Percentiles rank a stretch among this genome's conserved stretches.
phyloP scores from a whole-genome alignment of 2,329 filamentous ascomycete genomes.

The Penicillium sp. region DNA sequence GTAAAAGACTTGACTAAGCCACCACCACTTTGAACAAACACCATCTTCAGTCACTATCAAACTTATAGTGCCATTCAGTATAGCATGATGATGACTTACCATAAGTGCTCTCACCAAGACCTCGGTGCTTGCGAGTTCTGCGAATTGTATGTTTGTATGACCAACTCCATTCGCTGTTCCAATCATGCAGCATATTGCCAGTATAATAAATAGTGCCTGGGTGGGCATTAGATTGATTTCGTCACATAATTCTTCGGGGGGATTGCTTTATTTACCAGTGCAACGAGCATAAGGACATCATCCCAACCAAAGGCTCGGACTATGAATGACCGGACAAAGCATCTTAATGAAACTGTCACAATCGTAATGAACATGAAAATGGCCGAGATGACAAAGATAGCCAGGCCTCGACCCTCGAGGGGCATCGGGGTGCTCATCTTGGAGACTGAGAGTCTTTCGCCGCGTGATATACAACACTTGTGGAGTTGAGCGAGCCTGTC shows the following conservation, averaged over 20 bases:
- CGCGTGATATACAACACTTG: background rate
- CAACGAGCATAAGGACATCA: slow-evolving; percentile 21
- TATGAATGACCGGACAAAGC: slow-evolving; percentile 35
- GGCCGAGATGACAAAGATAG: slow-evolving; percentile 15
- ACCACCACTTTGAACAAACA: slow-evolving; percentile 36
- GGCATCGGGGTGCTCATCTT: background rate
- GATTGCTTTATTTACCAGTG: slow-evolving; percentile 10
- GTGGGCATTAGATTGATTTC: background rate
- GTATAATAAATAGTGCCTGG: slow-evolving; percentile 2
- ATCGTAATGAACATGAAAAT: slow-evolving; percentile 37
- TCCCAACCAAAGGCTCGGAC: slow-evolving; percentile 32
- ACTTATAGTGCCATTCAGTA: background rate
- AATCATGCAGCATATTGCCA: slow-evolving; percentile 5
- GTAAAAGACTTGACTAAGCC: slow-evolving; percentile 52
- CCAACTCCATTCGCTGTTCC: background rate
- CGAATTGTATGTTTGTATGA: background rate
- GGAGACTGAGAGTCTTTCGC: background rate
- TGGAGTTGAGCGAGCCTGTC: background rate
- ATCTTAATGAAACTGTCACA: slow-evolving; percentile 31
- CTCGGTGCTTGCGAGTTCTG: background rate
- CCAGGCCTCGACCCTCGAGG: slow-evolving; percentile 1
- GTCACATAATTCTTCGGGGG: background rate
- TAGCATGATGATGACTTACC: background rate
- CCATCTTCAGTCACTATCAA: background rate
- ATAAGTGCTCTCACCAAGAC: background rate